A percentile compares a stretch with the other conserved stretches of the same genome.
These are phyloP conservation scores for Cyclotella kingstonii DNA, from an alignment of 108 stramenopile species.

Conservation along the genomic window DNA sequence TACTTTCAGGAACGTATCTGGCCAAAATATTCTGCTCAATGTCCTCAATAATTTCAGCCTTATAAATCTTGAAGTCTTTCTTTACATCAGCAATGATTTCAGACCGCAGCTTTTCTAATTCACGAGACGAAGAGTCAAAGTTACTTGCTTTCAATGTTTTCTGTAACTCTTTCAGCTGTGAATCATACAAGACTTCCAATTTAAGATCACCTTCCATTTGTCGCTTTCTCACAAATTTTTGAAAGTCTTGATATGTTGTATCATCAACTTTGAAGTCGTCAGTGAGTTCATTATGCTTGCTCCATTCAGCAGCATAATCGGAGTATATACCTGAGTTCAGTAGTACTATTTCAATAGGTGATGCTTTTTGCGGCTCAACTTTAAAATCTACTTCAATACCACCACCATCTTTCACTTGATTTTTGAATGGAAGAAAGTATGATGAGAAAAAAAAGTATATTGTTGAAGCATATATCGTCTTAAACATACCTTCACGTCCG, in stretches of 20 bases:
- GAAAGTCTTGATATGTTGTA: conserved; percentile 68
- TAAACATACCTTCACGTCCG: conserved; percentile 61
- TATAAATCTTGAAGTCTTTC: conserved; percentile 82
- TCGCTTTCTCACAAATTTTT: conserved; percentile 63
- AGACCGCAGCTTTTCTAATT: conserved; percentile 64
- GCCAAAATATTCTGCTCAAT: conserved; percentile 72
- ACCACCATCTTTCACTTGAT: conserved; percentile 85
- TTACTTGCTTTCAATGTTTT: conserved; percentile 65
- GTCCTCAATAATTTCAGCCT: conserved; percentile 83
- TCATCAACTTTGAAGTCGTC: conserved; percentile 80
- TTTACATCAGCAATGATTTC: conserved; percentile 70
- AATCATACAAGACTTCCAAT: conserved; percentile 67
- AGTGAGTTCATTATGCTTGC: conserved; percentile 61
- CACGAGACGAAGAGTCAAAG: conserved; percentile 60
- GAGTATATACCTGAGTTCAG: conserved; percentile 51
- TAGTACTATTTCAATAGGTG: conserved; percentile 84
- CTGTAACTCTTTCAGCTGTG: conserved; percentile 65
- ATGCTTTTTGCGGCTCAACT: conserved; percentile 78
- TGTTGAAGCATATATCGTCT: background rate
- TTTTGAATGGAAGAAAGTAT: background rate
- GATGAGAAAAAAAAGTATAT: background rate
- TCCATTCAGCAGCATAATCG: conserved; percentile 88
- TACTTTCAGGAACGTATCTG: conserved; percentile 81
- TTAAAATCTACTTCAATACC: conserved; percentile 92
- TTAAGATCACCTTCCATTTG: conserved; percentile 71